Conservation (phyloP, 495 filamentous ascomycete genomes). For the Penicillium nucicola region DNA sequence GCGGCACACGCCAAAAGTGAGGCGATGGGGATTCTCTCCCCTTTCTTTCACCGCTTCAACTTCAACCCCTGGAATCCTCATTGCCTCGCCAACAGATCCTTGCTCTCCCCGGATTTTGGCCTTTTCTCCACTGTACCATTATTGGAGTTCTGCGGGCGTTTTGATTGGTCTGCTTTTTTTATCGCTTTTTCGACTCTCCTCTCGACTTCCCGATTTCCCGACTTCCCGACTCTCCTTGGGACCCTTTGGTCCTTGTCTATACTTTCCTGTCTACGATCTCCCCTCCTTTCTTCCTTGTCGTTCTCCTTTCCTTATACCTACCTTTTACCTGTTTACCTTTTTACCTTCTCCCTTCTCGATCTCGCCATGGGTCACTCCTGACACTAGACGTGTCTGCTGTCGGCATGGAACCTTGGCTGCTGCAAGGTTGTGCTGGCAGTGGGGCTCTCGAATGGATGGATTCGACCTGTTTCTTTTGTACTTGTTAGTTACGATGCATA, state of each 20-base stretch:
- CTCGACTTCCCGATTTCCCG: not conserved
- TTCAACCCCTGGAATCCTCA: conserved; percentile 10
- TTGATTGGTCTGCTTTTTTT: conserved; percentile 2
- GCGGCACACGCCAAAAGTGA: conserved; percentile 20
- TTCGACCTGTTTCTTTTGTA: conserved; percentile 17
- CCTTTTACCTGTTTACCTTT: too few species aligned
- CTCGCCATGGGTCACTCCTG: conserved; percentile 1
- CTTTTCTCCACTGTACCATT: conserved; percentile 18
- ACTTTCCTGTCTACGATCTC: not conserved
- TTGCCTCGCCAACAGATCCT: conserved; percentile 11
- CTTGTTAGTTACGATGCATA: conserved; percentile 30
- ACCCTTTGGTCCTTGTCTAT: not conserved
- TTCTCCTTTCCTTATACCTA: not conserved
- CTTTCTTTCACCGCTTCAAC: not conserved
- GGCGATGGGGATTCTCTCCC: conserved; percentile 15
- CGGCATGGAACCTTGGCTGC: conserved; percentile 8
- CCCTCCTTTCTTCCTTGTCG: not conserved
- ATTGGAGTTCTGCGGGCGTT: conserved; percentile 11
- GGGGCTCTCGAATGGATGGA: not conserved
- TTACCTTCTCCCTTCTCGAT: conserved; percentile 5
- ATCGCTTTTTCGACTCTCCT: not conserved
- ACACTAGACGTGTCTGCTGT: not conserved
- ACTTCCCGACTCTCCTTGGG: conserved; percentile 6
- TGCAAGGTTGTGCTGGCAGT: conserved; percentile 6
- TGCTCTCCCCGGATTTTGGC: conserved; percentile 20